phyloP scores from a whole-genome alignment of 2,329 filamentous ascomycete genomes.

The Trichoderma arundinaceum region DNA sequence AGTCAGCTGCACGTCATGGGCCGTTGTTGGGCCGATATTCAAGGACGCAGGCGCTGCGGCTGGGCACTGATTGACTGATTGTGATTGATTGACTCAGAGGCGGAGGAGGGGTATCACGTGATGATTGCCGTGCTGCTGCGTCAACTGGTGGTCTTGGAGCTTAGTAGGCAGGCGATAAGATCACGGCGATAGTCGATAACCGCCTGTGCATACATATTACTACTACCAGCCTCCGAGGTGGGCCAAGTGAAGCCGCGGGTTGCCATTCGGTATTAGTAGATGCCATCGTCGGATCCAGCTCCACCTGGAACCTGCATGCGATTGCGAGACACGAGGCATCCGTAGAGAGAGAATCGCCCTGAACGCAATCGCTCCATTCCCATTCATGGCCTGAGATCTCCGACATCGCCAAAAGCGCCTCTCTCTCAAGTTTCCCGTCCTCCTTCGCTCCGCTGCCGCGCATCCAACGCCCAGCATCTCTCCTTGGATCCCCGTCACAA shows the following conservation, averaged over 20 bases:
- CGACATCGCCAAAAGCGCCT: conserved; percentile 1
- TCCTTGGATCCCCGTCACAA: conserved; percentile 30
- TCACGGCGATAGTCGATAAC: conserved; percentile 19
- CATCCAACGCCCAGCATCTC: background rate
- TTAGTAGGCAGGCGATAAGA: background rate
- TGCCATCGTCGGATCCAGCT: conserved; percentile 7
- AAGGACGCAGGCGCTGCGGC: background rate
- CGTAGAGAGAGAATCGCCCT: background rate
- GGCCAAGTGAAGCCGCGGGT: conserved; percentile 1
- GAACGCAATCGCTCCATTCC: background rate
- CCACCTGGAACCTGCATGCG: conserved; percentile 7
- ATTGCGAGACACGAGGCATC: conserved; percentile 7
- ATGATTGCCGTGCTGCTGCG: background rate
- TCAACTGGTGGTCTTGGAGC: background rate
- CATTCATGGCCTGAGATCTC: conserved; percentile 17
- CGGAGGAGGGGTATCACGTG: conserved; percentile 26
- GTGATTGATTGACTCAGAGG: background rate
- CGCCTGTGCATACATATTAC: background rate
- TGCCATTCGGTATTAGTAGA: conserved; percentile 2
- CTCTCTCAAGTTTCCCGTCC: background rate
- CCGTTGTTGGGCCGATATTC: conserved; percentile 29
- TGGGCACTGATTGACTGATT: background rate
- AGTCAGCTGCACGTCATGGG: conserved; percentile 31
- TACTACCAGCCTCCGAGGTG: background rate
- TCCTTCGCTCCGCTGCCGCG: background rate